These are phyloP conservation scores for Lactarius psammicola DNA, from an alignment of 768 basidiomycete species.

Conservation along the genomic window DNA sequence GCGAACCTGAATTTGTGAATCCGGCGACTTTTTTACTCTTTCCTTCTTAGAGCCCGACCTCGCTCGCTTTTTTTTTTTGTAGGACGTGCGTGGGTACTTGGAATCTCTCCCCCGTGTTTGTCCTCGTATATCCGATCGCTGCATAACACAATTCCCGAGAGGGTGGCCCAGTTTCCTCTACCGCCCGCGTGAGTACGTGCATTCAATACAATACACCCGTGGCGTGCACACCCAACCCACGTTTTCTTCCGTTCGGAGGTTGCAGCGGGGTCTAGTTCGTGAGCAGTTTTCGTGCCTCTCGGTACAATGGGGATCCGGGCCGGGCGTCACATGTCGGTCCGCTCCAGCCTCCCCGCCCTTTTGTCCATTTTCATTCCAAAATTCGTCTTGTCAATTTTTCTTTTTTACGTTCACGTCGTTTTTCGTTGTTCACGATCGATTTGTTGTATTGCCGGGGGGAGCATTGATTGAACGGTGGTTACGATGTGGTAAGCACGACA, in stretches of 20 bases:
- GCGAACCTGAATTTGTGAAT: background rate
- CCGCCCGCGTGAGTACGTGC: background rate
- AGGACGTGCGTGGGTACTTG: background rate
- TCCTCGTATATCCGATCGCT: background rate
- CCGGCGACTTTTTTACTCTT: background rate
- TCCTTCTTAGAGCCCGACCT: background rate
- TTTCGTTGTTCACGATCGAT: background rate
- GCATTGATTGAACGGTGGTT: background rate
- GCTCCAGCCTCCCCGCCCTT: background rate
- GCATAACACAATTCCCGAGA: background rate
- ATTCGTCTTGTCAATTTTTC: background rate
- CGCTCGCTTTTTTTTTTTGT: background rate
- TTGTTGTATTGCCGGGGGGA: background rate
- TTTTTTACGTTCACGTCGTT: background rate
- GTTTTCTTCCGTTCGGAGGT: conserved; percentile 17
- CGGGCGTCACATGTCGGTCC: background rate
- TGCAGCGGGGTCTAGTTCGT: conserved; percentile 2
- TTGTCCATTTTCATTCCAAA: background rate
- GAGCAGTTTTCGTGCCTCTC: background rate
- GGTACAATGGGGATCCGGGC: background rate
- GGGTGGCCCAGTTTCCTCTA: too few species aligned
- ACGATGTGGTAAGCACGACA: conserved; percentile 16
- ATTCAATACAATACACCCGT: background rate
- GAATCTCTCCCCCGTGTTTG: background rate
- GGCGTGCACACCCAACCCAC: background rate